Percentiles rank a stretch among this genome's conserved stretches.
Evolutionary conservation across 1,284 basidiomycete genomes (phyloP).

Genomic region (Naganishia cerealis): DNA sequence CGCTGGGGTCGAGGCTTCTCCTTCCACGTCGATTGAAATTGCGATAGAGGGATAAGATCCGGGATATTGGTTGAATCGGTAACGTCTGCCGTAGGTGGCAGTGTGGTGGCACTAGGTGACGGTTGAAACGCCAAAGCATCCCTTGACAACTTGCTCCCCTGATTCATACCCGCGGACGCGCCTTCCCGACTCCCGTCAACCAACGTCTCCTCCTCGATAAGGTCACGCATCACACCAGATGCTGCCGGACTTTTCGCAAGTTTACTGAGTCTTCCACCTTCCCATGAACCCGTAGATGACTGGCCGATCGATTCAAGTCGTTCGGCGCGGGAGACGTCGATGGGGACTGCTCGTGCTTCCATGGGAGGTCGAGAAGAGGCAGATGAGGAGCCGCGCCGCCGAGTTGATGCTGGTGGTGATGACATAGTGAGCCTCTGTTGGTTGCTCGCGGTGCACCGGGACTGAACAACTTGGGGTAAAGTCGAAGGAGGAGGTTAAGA

Average conservation of each 20-base stretch:
- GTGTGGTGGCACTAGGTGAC: neutral
- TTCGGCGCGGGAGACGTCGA: conserved; percentile 21
- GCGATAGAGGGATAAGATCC: conserved; percentile 18
- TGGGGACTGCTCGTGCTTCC: conserved; percentile 21
- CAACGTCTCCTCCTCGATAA: conserved; percentile 2
- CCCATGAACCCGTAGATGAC: conserved; percentile 27
- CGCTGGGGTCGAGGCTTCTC: conserved; percentile 44
- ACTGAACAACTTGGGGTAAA: neutral
- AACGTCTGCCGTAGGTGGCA: neutral
- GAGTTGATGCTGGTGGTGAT: neutral
- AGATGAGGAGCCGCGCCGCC: neutral
- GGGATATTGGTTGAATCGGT: neutral
- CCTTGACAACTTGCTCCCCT: conserved; percentile 8
- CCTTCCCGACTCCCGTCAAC: neutral
- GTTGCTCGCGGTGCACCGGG: neutral
- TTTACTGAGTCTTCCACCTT: conserved; percentile 23
- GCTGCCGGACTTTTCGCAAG: conserved; percentile 13
- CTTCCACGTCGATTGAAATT: conserved; percentile 17
- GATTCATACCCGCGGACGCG: neutral
- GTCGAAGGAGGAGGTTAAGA: neutral
- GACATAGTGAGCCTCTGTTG: neutral
- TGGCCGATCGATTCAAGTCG: conserved; percentile 27
- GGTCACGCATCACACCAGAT: neutral
- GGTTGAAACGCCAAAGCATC: conserved; percentile 10
- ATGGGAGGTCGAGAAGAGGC: conserved; percentile 6